Evolutionary conservation across 163 green algal species (phyloP).

Genomic region (Chloromonas sp.): DNA sequence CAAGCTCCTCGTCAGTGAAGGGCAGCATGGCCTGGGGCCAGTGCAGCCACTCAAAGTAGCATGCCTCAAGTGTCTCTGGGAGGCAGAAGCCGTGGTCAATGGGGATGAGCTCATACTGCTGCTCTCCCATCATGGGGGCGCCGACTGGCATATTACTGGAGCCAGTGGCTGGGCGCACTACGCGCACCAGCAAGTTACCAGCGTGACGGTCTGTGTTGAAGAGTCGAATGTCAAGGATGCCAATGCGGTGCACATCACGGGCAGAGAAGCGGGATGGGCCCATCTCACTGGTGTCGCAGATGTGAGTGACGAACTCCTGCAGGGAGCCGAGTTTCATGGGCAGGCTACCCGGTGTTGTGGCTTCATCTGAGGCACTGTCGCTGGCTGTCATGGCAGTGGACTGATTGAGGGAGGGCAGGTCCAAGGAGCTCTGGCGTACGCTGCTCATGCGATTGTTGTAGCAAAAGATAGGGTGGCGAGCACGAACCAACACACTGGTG

Average conservation of each 20-base stretch:
- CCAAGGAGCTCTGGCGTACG: constrained; percentile 1
- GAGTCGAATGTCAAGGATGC: constrained; percentile 91
- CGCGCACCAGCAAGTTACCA: constrained; percentile 84
- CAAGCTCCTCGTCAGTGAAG: constrained; percentile 80
- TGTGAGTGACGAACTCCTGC: constrained; percentile 64
- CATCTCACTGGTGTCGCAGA: constrained; percentile 87
- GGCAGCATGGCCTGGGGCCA: constrained; percentile 91
- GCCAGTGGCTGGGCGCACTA: not conserved
- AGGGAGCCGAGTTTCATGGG: constrained; percentile 84
- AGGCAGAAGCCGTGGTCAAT: constrained; percentile 98
- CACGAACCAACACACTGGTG: constrained; percentile 79
- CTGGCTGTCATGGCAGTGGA: not conserved
- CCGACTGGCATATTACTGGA: not conserved
- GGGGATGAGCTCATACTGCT: constrained; percentile 74
- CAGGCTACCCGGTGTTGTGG: not conserved
- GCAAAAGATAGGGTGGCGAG: constrained; percentile 74
- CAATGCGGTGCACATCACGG: constrained; percentile 87
- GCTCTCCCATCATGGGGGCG: constrained; percentile 20
- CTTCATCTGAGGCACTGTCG: not conserved
- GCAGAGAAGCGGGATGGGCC: constrained; percentile 70
- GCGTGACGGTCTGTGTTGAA: constrained; percentile 96
- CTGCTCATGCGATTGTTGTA: constrained; percentile 20
- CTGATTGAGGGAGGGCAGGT: not conserved
- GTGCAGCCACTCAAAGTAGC: constrained; percentile 98
- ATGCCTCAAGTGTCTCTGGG: constrained; percentile 87